These are phyloP conservation scores for Hypoxylon lenormandii DNA, from an alignment of 495 filamentous ascomycete genomes.

Conservation along the genomic window DNA sequence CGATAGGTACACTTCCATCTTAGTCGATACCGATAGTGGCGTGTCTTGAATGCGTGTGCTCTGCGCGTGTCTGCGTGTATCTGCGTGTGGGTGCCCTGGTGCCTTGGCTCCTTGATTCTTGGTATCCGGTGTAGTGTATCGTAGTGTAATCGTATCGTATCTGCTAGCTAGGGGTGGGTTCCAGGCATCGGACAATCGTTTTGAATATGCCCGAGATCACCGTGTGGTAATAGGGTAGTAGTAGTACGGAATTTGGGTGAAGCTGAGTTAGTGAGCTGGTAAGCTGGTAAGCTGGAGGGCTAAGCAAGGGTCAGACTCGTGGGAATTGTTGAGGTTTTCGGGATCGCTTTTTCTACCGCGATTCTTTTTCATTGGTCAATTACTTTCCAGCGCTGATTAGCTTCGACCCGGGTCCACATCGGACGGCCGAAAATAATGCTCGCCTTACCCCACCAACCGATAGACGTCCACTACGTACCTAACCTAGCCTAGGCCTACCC, in stretches of 20 bases:
- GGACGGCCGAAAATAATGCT: conserved; percentile 42
- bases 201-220: conserved; percentile 39
- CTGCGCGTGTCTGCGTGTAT: background rate
- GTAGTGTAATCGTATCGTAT: background rate
- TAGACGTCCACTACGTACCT: background rate
- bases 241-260: background rate
- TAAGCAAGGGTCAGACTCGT: conserved; percentile 12
- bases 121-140: no score
- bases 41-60: background rate
- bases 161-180: conserved; percentile 2
- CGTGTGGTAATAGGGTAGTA: background rate
- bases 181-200: conserved; percentile 33
- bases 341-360: conserved; percentile 47
- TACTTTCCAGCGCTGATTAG: conserved; percentile 26
- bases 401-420: conserved; percentile 33
- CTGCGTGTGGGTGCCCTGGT: background rate
- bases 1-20: conserved; percentile 22
- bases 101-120: background rate
- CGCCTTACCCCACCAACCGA: background rate
- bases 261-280: background rate
- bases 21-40: background rate
- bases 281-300: no score
- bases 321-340: conserved; percentile 45
- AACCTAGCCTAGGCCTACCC: background rate
- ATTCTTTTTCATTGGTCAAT: conserved; percentile 30